phyloP scores from a whole-genome alignment of 805 yeast species.

The Yarrowia osloensis region DNA sequence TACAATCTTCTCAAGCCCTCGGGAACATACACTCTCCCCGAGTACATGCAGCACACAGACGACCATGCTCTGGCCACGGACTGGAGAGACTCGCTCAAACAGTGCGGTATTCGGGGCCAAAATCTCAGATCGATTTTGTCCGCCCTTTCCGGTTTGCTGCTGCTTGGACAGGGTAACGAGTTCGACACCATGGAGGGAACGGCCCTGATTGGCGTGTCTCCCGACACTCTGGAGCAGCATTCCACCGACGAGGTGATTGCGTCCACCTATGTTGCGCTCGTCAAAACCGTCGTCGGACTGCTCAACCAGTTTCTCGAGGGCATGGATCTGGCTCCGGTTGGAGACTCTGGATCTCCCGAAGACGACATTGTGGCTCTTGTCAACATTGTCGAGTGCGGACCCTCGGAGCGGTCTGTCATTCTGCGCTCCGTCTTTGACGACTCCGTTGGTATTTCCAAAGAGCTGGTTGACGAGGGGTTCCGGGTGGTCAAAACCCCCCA shows the following conservation, averaged over 20 bases:
- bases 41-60: constrained; percentile 44
- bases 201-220: constrained; percentile 45
- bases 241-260: constrained; percentile 41
- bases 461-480: constrained; percentile 45
- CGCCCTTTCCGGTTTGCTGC: constrained; percentile 45
- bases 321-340: constrained; percentile 37
- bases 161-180: constrained; percentile 42
- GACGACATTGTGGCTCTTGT: constrained; percentile 44
- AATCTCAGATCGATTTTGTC: constrained; percentile 42
- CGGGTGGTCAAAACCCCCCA: constrained; percentile 39
- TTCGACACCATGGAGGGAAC: constrained; percentile 48
- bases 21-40: constrained; percentile 41
- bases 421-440: constrained; percentile 44
- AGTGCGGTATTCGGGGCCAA: constrained; percentile 43
- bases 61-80: constrained; percentile 46
- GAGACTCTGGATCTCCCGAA: constrained; percentile 33
- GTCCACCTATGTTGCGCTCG: constrained; percentile 42
- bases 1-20: constrained; percentile 41
- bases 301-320: constrained; percentile 43
- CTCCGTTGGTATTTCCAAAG: constrained; percentile 43
- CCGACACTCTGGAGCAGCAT: constrained; percentile 36
- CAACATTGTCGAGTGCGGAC: constrained; percentile 43
- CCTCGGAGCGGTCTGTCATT: constrained; percentile 36
- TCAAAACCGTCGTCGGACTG: constrained; percentile 41
- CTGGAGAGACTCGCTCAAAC: constrained; percentile 45